A percentile compares a stretch with the other conserved stretches of the same genome.
These are phyloP conservation scores for Penicillium simplicissimum DNA, from an alignment of 495 filamentous ascomycete species.

Conservation along the genomic window DNA sequence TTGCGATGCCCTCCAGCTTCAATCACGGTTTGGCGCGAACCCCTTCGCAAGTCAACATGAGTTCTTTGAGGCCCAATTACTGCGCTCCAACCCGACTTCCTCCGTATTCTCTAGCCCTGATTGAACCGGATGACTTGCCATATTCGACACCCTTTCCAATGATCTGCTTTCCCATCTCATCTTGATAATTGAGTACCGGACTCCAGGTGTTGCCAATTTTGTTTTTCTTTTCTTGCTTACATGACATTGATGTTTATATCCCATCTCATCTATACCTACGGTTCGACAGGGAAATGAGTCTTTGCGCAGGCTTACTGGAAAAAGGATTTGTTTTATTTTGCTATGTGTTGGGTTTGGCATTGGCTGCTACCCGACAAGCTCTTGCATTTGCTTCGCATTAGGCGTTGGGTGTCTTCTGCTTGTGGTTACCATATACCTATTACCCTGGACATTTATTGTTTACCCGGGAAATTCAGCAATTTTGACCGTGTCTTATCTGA, in stretches of 20 bases:
- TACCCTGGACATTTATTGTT: constrained; percentile 18
- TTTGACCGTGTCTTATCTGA: constrained; percentile 14
- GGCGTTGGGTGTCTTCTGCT: constrained; percentile 7
- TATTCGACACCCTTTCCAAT: background rate
- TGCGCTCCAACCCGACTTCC: background rate
- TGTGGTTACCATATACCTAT: constrained; percentile 31
- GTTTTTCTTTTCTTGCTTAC: background rate
- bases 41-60: background rate
- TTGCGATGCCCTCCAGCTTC: background rate
- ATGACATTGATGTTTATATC: constrained; percentile 30
- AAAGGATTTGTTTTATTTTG: constrained; percentile 6
- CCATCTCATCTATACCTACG: constrained; percentile 19
- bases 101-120: background rate
- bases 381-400: constrained; percentile 21
- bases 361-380: background rate
- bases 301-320: constrained; percentile 11
- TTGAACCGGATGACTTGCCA: background rate
- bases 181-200: constrained; percentile 23
- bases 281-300: constrained; percentile 22
- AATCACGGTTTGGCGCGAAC: background rate
- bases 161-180: constrained; percentile 12
- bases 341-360: background rate
- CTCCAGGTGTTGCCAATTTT: background rate
- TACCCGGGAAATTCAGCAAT: constrained; percentile 24
- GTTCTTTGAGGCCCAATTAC: background rate